Evolutionary conservation across 2,329 filamentous ascomycete genomes (phyloP), one percentile per base, ranked within the genome.

Genomic region (Alternaria brassicae): DNA sequence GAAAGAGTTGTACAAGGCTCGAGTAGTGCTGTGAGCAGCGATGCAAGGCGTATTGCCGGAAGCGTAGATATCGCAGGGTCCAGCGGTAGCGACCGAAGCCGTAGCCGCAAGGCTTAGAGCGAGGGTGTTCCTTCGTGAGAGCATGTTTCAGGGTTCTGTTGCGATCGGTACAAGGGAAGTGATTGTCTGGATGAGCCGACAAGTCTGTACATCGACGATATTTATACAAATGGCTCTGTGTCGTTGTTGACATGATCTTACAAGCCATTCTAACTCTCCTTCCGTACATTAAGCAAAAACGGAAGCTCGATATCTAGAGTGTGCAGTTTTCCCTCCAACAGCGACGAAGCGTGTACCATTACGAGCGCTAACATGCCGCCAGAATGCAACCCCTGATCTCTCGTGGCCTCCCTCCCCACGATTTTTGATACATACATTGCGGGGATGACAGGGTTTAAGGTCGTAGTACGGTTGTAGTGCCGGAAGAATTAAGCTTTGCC

Each of bases 1-100:
- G 76, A 78, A 89, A 51, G 79, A 67, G 65, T 75, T 81, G 75
- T 88, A 89, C 6, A 89, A 73, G 15, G 86, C 85, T 4, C 87
- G 84, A 56, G 87, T 89, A n/a, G 86, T 89, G 71, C 85, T 85
- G 70, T 89, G 87, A 0, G 87, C 87, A 0, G 87, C 87, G 10
- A 89, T 77, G 66, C 87, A 89, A n/a, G 86, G 85, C 1, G 85
- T 88, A 50, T 81, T 81, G 0, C 85, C 86, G 0, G 81, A 79
- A 1, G 81, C 70, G 75, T 89, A 89, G 61, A 89, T 81, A 61
- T 89, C 87, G 66, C 86, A 89, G 8, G 87, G 86, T 12, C 81
- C 86, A 37, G 85, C 85, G 17, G 77, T 70, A 5, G 58, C 58
- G 8, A 63, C 34, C 8, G 60, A 58, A 4, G 54, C 45, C 4